Percentiles rank a stretch among this genome's conserved stretches.
phyloP scores from a whole-genome alignment of 2,329 filamentous ascomycete species.

The Lasiodiplodia sp. region DNA sequence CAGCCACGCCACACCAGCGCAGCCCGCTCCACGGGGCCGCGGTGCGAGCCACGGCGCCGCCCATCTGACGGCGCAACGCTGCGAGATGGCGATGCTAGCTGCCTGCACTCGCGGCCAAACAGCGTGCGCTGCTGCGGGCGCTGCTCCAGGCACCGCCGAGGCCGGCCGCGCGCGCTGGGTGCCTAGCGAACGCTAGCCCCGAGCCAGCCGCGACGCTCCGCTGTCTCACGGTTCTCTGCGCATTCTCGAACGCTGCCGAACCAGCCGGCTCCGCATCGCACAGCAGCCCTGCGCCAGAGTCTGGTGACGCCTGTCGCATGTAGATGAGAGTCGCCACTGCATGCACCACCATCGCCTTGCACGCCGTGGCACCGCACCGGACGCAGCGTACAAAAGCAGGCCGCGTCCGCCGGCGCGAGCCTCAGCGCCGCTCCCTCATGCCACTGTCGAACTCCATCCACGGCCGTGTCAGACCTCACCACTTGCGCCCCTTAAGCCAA shows the following conservation, averaged over 20 bases:
- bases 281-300: background rate
- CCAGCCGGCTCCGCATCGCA: slow-evolving; percentile 10
- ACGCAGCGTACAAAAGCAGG: slow-evolving; percentile 25
- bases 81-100: slow-evolving; percentile 6
- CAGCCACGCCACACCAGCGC: slow-evolving; percentile 2
- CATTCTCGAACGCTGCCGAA: slow-evolving; percentile 20
- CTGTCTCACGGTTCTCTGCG: slow-evolving; percentile 1
- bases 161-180: background rate
- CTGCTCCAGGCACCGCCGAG: slow-evolving; percentile 1
- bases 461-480: slow-evolving; percentile 16
- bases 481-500: slow-evolving; percentile 16
- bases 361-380: slow-evolving; percentile 18
- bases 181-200: slow-evolving; percentile 1
- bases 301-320: slow-evolving; percentile 23
- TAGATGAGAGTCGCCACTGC: slow-evolving; percentile 26
- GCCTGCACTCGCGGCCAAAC: background rate
- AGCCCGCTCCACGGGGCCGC: background rate
- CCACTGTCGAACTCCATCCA: slow-evolving; percentile 10
- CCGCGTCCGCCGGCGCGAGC: slow-evolving; percentile 16
- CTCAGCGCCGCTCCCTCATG: slow-evolving; percentile 17
- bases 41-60: background rate
- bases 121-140: background rate
- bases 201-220: background rate
- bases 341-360: slow-evolving; percentile 16
- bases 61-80: background rate